Evolutionary conservation across 129 eudicot species (phyloP).

Genomic region (Artemisia tridentata): DNA sequence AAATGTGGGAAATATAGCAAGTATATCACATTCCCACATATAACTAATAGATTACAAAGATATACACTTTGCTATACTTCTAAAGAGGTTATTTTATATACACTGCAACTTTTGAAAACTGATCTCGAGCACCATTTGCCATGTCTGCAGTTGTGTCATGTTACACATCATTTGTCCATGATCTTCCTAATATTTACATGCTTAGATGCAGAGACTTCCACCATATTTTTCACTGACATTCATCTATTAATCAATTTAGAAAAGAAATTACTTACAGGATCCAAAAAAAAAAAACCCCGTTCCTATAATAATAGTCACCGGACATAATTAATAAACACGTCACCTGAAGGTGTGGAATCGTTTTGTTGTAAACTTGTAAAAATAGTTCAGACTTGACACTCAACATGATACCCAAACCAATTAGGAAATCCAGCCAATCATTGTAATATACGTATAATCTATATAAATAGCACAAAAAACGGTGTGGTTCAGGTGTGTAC

Average conservation of each 20-base stretch:
- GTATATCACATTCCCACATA: no score
- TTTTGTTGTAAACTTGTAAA: conserved; percentile 42
- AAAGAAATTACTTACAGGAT: no score
- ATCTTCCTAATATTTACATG: neutral
- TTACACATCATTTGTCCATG: neutral
- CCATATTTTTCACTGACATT: conserved; percentile 64
- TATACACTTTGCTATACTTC: no score
- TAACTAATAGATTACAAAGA: no score
- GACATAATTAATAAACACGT: no score
- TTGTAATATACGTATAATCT: neutral
- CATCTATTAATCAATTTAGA: no score
- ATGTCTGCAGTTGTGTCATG: conserved; percentile 20
- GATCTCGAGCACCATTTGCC: neutral
- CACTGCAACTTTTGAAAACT: neutral
- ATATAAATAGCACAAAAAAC: no score
- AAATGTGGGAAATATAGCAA: no score
- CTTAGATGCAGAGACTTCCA: conserved; percentile 48
- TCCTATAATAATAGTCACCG: no score
- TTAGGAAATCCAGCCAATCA: neutral
- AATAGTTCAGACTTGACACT: conserved; percentile 51
- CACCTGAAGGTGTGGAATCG: conserved; percentile 83
- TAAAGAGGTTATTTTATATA: no score
- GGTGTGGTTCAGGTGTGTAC: no score
- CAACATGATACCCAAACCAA: conserved; percentile 47
- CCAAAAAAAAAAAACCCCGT: no score